Base-by-base conservation (phyloP, 768 basidiomycete genomes). In the Calocybe gangraenosa region DNA sequence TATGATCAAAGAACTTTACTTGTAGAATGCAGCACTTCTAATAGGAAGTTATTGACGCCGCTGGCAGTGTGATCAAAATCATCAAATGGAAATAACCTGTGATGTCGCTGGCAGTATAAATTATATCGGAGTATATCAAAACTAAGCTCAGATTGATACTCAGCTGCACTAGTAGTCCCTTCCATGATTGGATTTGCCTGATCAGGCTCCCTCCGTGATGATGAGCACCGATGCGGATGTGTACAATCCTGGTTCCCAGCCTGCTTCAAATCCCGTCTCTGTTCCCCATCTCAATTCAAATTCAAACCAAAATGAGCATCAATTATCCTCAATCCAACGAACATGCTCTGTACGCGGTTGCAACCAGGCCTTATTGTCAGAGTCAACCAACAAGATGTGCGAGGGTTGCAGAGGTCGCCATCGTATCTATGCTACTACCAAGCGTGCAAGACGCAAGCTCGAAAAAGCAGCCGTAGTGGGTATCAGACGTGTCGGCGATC, bases 381-480 rank as follows among this genome's bases (percentile, higher is more conserved):
- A 53, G 3, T 34, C 48, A 1, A 31, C 38, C 3, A 68, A 63
- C 56, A 78, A 73, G 59, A 79, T 79, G 78, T 81, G 77, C 65
- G 70, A 75, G 17, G 51, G 50, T 0, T 79, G 77, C 61, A 65
- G 78, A 18, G 65, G 67, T 30, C 67, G 73, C 14, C 77, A 79
- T 54, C 69, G 76, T 20, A 58, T 68, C 4, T 79, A 81, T 39
- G 76, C 74, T 8, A 70, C 57, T 28, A 75, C 76, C 3, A 78
- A 78, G 54, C 62, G 76, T 13, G 69, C 70, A 3, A 67, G 70
- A 44, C 60, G 75, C 46, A 79, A 78, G 56, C 51, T 66, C 50
- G 77, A 81, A 57, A 79, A 78, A 56, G 69, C 68, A 0, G 65
- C 69, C 5, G 51, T 69, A 7, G 48, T 39, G 22, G 51, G 44